A percentile compares a stretch with the other conserved stretches of the same genome.
phyloP scores from a whole-genome alignment of 1,284 basidiomycete species.

The Entoloma clypeatum region DNA sequence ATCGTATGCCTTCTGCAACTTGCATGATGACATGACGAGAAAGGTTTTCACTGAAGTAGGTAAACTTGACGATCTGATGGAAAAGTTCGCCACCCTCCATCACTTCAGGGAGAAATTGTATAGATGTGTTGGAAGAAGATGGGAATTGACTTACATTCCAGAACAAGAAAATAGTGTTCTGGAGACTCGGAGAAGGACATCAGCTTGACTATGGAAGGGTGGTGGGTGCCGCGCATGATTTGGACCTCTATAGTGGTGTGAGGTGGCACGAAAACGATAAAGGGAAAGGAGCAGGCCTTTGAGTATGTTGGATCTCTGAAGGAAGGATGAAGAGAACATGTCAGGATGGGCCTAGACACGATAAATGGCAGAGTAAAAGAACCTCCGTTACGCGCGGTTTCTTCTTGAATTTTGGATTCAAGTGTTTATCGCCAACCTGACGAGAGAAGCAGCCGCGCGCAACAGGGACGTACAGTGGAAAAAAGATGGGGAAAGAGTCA shows the following conservation, averaged over 20 bases:
- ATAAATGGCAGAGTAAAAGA: slow-evolving; percentile 33
- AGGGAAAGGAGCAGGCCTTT: slow-evolving; percentile 57
- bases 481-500: slow-evolving; percentile 20
- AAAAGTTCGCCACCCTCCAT: slow-evolving; percentile 99
- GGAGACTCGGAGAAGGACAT: slow-evolving; percentile 86
- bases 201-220: slow-evolving; percentile 88
- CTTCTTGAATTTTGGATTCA: slow-evolving; percentile 92
- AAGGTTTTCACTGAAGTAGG: slow-evolving; percentile 96
- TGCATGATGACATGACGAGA: slow-evolving; percentile 96
- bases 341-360: slow-evolving; percentile 17
- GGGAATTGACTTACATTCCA: slow-evolving; percentile 68
- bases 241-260: slow-evolving; percentile 75
- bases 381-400: slow-evolving; percentile 96
- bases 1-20: slow-evolving; percentile 92
- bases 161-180: slow-evolving; percentile 92
- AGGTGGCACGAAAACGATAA: slow-evolving; percentile 5
- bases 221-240: slow-evolving; percentile 96
- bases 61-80: slow-evolving; percentile 99
- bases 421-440: slow-evolving; percentile 87
- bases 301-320: slow-evolving; percentile 93
- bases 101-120: slow-evolving; percentile 43
- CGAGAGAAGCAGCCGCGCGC: slow-evolving; percentile 32
- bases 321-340: slow-evolving; percentile 26
- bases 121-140: neutral
- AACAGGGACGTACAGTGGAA: slow-evolving; percentile 30